Evolutionary conservation across 495 filamentous ascomycete genomes (phyloP).

Genomic region (Daldinia loculata): DNA sequence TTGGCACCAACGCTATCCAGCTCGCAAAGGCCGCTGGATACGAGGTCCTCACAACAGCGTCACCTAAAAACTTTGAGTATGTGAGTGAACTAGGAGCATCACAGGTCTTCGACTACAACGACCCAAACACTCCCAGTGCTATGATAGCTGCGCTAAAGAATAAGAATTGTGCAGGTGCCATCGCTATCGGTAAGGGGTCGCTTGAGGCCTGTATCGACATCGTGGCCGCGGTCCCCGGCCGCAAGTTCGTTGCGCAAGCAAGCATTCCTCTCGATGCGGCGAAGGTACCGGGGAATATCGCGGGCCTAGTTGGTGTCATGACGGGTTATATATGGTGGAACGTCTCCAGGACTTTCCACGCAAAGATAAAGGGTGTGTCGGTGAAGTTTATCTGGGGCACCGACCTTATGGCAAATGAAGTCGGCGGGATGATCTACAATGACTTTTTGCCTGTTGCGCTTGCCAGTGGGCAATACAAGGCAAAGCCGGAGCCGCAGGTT

Average conservation of each 20-base stretch:
- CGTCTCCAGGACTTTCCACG: background rate
- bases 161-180: constrained; percentile 18
- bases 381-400: constrained; percentile 21
- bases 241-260: constrained; percentile 15
- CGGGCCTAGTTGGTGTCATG: background rate
- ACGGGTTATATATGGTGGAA: background rate
- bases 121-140: constrained; percentile 37
- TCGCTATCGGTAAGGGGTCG: constrained; percentile 6
- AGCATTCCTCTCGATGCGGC: background rate
- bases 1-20: constrained; percentile 69
- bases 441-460: constrained; percentile 52
- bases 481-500: constrained; percentile 47
- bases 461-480: constrained; percentile 34
- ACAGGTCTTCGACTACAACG: constrained; percentile 64
- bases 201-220: constrained; percentile 18
- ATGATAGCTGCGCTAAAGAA: constrained; percentile 44
- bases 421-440: constrained; percentile 10
- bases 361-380: constrained; percentile 21
- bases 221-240: background rate
- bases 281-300: background rate
- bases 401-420: background rate
- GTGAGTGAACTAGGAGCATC: constrained; percentile 61
- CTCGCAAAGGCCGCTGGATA: constrained; percentile 65
- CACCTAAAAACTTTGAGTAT: constrained; percentile 60
- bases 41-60: constrained; percentile 64